These are phyloP conservation scores for Acer campestre DNA, from an alignment of 345 rosid species.

Conservation along the genomic window DNA sequence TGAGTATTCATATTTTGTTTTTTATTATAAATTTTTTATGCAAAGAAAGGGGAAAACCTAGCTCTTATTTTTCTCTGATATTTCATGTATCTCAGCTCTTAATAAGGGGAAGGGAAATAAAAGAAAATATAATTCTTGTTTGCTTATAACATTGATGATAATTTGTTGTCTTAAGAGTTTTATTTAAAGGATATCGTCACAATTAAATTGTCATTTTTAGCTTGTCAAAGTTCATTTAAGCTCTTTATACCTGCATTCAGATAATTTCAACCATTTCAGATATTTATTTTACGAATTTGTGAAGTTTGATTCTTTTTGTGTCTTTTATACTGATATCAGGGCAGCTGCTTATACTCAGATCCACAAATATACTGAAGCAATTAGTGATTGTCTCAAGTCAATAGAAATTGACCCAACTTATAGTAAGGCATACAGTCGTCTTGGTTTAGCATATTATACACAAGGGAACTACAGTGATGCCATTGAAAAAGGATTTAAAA, in stretches of 20 bases:
- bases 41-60: background rate
- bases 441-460: slow-evolving; percentile 82
- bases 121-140: background rate
- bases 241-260: slow-evolving; percentile 15
- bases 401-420: slow-evolving; percentile 75
- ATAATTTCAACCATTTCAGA: slow-evolving; percentile 9
- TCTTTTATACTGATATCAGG: slow-evolving; percentile 42
- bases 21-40: background rate
- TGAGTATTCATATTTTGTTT: background rate
- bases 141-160: background rate
- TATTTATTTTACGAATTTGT: slow-evolving; percentile 3
- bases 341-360: slow-evolving; percentile 88
- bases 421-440: slow-evolving; percentile 90
- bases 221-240: background rate
- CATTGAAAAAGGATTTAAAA: slow-evolving; percentile 80
- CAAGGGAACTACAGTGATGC: slow-evolving; percentile 75
- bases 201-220: background rate
- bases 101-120: background rate
- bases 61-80: background rate
- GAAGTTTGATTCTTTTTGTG: slow-evolving; percentile 14
- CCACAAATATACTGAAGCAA: slow-evolving; percentile 62
- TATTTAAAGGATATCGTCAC: background rate
- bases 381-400: slow-evolving; percentile 77
- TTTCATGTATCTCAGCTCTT: background rate
- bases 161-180: background rate